Conservation (phyloP, 352 stramenopile genomes). For the Phytophthora ohioensis region DNA sequence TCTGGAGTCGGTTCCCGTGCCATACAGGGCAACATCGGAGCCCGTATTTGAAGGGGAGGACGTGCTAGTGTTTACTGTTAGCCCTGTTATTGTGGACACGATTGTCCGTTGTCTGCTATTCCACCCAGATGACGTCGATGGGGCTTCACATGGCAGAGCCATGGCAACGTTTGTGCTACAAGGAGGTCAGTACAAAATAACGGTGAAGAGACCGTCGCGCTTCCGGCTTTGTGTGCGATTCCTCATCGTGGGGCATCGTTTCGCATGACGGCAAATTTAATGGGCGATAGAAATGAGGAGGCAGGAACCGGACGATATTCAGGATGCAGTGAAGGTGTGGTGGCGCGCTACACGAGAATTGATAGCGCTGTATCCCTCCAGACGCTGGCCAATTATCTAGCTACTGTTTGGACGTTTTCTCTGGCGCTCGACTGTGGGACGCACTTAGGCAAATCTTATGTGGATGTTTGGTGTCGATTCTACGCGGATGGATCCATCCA, state of each 20-base stretch:
- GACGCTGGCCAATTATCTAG: background rate
- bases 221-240: slow-evolving; percentile 29
- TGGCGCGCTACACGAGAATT: slow-evolving; percentile 10
- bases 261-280: slow-evolving; percentile 14
- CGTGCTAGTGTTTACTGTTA: background rate
- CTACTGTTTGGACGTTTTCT: slow-evolving; percentile 8
- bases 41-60: slow-evolving; percentile 5
- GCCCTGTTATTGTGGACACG: background rate
- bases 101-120: background rate
- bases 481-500: background rate
- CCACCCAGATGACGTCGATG: background rate
- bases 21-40: background rate
- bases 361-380: slow-evolving; percentile 15
- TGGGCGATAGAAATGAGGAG: slow-evolving; percentile 8
- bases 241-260: slow-evolving; percentile 20
- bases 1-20: background rate
- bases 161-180: background rate
- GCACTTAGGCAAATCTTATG: slow-evolving; percentile 18
- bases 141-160: background rate
- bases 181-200: slow-evolving; percentile 8
- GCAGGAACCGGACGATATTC: slow-evolving; percentile 1
- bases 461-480: slow-evolving; percentile 23
- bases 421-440: slow-evolving; percentile 9
- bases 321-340: slow-evolving; percentile 10
- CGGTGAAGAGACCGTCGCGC: slow-evolving; percentile 19